Evolutionary conservation across 768 basidiomycete genomes (phyloP), one percentile per base, ranked within the genome.

Genomic region (Pleurotus ostreatus): DNA sequence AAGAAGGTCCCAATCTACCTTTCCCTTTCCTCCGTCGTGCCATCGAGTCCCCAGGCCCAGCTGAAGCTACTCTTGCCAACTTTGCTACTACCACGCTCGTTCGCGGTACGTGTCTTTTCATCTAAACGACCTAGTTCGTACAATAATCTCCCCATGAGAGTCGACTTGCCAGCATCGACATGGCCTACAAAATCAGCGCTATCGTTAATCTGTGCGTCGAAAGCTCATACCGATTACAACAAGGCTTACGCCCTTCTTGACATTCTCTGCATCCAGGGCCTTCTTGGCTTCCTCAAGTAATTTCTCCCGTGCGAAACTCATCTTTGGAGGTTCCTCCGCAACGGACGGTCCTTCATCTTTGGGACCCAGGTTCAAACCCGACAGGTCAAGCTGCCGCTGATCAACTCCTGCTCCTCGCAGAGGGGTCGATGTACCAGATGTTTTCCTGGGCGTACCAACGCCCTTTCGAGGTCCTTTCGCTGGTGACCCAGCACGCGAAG

Each of bases 121-220:
- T 90, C 89, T 48, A 98, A 67, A 61, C 82, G 79, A 12, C 97
- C 97, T 1, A 96, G 78, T 60, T 98, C 97, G 68, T 98, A 98
- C 51, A 98, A 65, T 57, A 99, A 65, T 55, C 96, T 79, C 1
- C 97, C 97, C 93, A 98, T 98, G 23, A 99, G 73, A 1, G 97
- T 99, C 4, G 94, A 97, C 70, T 99, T 99, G 22, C 97, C 97
- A 15, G 97, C 97, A 72, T 99, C 97, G 59, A 99, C 97, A 65
- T 99, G 97, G 39, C 97, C 96, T 98, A 39, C 16, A 13, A 12
- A 15, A 57, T 43, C 16, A 54, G 46, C 26, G 18, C 34, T 9
- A 18, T 46, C n/a, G 30, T 15, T 25, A 18, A 48, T 9, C 25
- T 34, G 37, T 18, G 12, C n/a, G 26, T 22, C 9, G 5, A 30